A percentile compares a stretch with the other conserved stretches of the same genome.
phyloP scores from a whole-genome alignment of 441 rosid species.

The Brassica balearica region DNA sequence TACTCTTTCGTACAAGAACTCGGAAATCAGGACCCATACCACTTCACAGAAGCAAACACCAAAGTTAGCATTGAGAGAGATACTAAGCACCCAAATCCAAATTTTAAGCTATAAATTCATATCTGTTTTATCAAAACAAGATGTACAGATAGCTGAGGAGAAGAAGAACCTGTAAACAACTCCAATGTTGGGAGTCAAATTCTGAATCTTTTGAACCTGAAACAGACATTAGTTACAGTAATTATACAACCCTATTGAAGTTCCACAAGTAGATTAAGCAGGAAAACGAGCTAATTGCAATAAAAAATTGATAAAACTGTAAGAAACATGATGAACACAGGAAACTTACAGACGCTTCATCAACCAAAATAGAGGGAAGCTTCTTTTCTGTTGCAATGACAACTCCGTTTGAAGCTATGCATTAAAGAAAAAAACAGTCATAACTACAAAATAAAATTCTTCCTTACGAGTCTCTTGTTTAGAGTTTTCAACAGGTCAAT shows the following conservation, averaged over 20 bases:
- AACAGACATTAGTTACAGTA: conserved; percentile 3
- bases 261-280: too few species aligned
- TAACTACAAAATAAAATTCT: neutral
- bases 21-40: conserved; percentile 99
- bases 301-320: too few species aligned
- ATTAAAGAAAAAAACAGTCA: conserved; percentile 21
- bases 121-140: neutral
- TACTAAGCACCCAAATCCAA: conserved; percentile 22
- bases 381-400: conserved; percentile 97
- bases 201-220: conserved; percentile 95
- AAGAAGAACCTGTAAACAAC: conserved; percentile 85
- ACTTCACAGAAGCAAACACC: conserved; percentile 52
- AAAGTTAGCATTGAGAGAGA: conserved; percentile 13
- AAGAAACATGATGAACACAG: neutral
- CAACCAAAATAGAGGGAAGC: conserved; percentile 90
- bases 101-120: neutral
- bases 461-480: neutral
- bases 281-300: too few species aligned
- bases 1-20: conserved; percentile 94
- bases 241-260: neutral
- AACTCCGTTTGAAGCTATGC: conserved; percentile 92
- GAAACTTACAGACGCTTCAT: conserved; percentile 82
- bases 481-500: neutral
- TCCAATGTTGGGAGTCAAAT: conserved; percentile 90
- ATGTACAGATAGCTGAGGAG: conserved; percentile 25